Evolutionary conservation across 768 basidiomycete species (phyloP).

Genomic region (Termitomyces sp.): DNA sequence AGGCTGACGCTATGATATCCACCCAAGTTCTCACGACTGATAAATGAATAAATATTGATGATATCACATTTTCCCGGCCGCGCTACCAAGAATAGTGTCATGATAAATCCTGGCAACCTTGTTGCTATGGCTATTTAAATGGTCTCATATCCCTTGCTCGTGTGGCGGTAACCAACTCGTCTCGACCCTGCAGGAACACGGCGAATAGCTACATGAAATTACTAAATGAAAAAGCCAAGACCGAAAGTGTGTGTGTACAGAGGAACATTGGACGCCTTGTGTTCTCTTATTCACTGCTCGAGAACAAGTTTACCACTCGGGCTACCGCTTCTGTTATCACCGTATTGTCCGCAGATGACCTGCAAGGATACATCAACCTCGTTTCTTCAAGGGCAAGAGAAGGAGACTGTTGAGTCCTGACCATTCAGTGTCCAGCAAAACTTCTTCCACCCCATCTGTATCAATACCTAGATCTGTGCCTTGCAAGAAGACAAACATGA

Average conservation of each 20-base stretch:
- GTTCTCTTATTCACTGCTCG: not conserved
- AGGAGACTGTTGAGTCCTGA: constrained; percentile 51
- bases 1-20: not conserved
- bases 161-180: not conserved
- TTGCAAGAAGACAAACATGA: constrained; percentile 74
- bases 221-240: not conserved
- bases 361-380: constrained; percentile 16
- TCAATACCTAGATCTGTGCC: constrained; percentile 61
- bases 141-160: no score
- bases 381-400: not conserved
- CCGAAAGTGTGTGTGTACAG: no score
- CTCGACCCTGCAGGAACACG: not conserved
- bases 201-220: not conserved
- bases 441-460: constrained; percentile 59
- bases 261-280: not conserved
- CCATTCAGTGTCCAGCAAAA: constrained; percentile 83
- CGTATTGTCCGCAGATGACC: constrained; percentile 41
- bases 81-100: no score
- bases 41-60: not conserved
- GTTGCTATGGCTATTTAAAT: not conserved
- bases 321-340: constrained; percentile 34
- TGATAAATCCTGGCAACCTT: not conserved
- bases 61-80: not conserved
- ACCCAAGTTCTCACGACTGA: constrained; percentile 12
- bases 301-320: constrained; percentile 34